Percentiles rank a stretch among this genome's conserved stretches.
These are phyloP conservation scores for Fusarium nurragi DNA, from an alignment of 2,329 filamentous ascomycete species.

Conservation along the genomic window DNA sequence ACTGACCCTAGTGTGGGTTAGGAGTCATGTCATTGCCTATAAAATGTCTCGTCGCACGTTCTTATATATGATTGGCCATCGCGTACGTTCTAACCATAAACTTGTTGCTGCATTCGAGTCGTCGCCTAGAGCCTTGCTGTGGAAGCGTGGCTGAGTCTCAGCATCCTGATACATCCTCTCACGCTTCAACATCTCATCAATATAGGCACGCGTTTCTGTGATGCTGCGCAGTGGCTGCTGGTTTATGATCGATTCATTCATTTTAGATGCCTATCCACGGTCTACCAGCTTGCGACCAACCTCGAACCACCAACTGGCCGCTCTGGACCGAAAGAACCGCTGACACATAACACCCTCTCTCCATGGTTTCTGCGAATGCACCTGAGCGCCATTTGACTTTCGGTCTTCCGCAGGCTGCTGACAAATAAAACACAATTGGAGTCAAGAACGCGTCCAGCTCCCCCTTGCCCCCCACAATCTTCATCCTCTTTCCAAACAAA, in stretches of 20 bases:
- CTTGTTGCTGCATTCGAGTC: neutral
- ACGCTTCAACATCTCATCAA: neutral
- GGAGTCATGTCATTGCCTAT: neutral
- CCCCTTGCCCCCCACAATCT: no score
- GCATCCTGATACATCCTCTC: neutral
- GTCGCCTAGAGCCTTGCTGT: neutral
- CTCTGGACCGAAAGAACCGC: neutral
- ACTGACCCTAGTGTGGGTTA: neutral
- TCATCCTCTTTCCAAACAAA: no score
- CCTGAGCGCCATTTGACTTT: neutral
- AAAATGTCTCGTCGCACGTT: neutral
- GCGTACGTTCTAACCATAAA: neutral
- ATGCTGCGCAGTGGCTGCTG: neutral
- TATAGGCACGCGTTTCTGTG: neutral
- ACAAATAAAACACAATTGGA: no score
- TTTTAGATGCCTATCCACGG: neutral
- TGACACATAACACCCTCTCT: neutral
- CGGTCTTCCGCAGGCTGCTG: no score
- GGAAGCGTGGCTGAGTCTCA: neutral
- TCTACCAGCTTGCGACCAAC: neutral
- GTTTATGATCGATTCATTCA: neutral
- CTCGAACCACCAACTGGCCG: neutral
- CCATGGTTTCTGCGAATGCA: neutral
- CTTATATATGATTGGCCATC: neutral
- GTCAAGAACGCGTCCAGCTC: no score